Evolutionary conservation across 2,329 filamentous ascomycete genomes (phyloP).

Genomic region (Clonostachys sp.): DNA sequence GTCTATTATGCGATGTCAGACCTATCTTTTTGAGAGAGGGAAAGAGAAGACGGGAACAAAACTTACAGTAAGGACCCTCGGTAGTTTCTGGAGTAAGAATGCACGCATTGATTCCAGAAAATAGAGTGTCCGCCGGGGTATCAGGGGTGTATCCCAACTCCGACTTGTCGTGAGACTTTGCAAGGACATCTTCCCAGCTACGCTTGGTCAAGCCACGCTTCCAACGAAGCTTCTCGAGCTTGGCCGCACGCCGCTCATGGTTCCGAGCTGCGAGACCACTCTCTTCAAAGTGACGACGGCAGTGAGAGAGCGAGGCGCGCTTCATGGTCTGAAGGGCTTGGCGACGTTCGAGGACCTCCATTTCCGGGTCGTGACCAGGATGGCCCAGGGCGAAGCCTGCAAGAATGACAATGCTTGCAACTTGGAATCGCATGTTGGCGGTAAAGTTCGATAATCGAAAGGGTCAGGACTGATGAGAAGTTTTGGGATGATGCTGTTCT

Average conservation of each 20-base stretch:
- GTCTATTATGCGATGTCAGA: no score
- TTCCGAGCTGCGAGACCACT: constrained; percentile 39
- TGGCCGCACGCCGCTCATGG: constrained; percentile 34
- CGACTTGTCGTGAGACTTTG: constrained; percentile 27
- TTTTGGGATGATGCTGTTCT: no score
- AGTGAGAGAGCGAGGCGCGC: constrained; percentile 39
- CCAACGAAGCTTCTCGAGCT: constrained; percentile 33
- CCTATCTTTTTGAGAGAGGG: no score
- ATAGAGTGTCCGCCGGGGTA: constrained; percentile 17
- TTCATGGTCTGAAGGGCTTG: constrained; percentile 29
- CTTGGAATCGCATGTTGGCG: no score
- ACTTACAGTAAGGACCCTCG: no score
- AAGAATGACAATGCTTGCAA: no score
- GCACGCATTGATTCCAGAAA: no score
- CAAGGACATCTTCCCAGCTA: constrained; percentile 22
- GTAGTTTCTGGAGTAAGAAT: no score
- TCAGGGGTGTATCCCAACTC: constrained; percentile 19
- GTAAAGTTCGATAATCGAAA: no score
- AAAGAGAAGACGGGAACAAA: no score
- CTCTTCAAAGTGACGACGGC: constrained; percentile 33
- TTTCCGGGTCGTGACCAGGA: constrained; percentile 40
- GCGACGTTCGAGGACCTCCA: constrained; percentile 44
- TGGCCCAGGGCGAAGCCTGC: constrained; percentile 23
- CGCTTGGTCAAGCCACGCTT: constrained; percentile 21
- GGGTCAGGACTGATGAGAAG: no score